Conservation (phyloP, 140 eudicot genomes). For the Bidens hawaiensis region DNA sequence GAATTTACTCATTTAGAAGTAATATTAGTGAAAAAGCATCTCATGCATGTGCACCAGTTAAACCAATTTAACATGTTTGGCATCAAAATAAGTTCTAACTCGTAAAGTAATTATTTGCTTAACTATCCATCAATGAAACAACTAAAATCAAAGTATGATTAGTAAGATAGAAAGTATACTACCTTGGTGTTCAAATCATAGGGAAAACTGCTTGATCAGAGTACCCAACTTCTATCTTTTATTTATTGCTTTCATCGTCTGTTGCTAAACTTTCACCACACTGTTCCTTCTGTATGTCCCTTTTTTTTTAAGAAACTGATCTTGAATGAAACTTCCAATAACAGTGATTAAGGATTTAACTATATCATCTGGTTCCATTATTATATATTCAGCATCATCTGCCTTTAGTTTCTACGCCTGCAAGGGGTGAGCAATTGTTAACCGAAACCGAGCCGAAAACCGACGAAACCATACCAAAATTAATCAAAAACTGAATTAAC, state of each 20-base stretch:
- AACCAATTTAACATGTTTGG: too few species aligned
- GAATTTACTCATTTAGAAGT: too few species aligned
- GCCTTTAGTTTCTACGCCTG: conserved; percentile 14
- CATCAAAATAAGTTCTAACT: too few species aligned
- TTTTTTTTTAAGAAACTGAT: conserved; percentile 43
- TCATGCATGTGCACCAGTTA: too few species aligned
- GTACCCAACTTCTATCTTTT: conserved; percentile 53
- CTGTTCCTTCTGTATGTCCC: conserved; percentile 66
- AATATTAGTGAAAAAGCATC: too few species aligned
- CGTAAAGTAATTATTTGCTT: too few species aligned
- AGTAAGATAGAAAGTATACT: too few species aligned
- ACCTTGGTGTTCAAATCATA: too few species aligned
- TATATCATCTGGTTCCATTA: conserved; percentile 56
- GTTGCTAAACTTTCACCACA: conserved; percentile 87
- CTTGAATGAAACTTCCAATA: conserved; percentile 62
- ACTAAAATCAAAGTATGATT: too few species aligned
- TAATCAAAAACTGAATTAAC: too few species aligned
- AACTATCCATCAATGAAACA: too few species aligned
- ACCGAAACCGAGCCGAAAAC: too few species aligned
- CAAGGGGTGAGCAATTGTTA: background rate
- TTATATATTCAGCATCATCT: conserved; percentile 11
- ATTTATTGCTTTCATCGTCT: conserved; percentile 41
- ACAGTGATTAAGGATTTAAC: conserved; percentile 50
- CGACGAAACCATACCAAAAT: background rate
- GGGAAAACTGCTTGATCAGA: conserved; percentile 85